Evolutionary conservation across 2,329 filamentous ascomycete genomes (phyloP).

Genomic region (Acephala macrosclerotiorum): DNA sequence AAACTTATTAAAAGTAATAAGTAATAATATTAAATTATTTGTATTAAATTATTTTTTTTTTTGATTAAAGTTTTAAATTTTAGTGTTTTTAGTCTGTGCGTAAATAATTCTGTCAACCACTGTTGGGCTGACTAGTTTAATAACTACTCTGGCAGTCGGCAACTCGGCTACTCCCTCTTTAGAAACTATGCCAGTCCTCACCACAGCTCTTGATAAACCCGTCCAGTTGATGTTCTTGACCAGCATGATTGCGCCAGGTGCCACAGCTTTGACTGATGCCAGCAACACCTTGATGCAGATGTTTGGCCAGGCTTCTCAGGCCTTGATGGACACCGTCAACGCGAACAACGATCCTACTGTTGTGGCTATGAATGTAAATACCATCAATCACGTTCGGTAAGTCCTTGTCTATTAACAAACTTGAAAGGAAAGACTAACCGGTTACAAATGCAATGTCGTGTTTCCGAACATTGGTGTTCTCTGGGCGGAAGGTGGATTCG

Average conservation of each 20-base stretch:
- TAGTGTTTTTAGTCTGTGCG: too few species aligned
- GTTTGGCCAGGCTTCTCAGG: not conserved
- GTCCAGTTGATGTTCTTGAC: not conserved
- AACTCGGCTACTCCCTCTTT: not conserved
- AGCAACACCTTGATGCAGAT: conserved; percentile 3
- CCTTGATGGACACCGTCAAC: not conserved
- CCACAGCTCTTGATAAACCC: not conserved
- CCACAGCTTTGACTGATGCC: not conserved
- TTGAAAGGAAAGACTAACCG: not conserved
- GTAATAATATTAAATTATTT: too few species aligned
- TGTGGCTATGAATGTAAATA: not conserved
- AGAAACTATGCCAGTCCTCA: not conserved
- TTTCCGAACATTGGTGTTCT: not conserved
- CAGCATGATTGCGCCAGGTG: not conserved
- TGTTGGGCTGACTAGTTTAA: too few species aligned
- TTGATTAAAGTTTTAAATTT: too few species aligned
- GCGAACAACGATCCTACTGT: not conserved
- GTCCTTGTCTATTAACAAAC: not conserved
- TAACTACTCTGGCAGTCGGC: too few species aligned
- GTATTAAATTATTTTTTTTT: too few species aligned
- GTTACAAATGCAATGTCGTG: not conserved
- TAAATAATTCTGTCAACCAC: too few species aligned
- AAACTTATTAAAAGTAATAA: too few species aligned
- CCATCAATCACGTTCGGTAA: conserved; percentile 1
- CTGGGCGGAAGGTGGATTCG: not conserved